phyloP scores from a whole-genome alignment of 495 filamentous ascomycete genomes.

The Penicillium fimorum region DNA sequence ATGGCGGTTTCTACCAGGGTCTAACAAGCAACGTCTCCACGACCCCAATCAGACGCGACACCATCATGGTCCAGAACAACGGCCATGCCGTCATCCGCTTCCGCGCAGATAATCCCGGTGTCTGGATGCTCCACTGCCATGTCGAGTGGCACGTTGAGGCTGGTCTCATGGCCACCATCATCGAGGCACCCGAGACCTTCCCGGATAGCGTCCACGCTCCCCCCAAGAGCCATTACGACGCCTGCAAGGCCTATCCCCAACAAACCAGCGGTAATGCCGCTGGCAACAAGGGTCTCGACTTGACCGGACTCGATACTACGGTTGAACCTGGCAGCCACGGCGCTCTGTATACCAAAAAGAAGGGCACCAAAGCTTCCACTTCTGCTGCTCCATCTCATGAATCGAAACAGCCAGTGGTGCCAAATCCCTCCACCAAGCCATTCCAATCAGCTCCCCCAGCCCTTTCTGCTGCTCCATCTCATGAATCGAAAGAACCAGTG shows the following conservation, averaged over 20 bases:
- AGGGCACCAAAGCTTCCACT: background rate
- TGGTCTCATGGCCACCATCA: slow-evolving; percentile 67
- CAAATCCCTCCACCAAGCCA: background rate
- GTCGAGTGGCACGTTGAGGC: slow-evolving; percentile 77
- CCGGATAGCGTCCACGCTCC: slow-evolving; percentile 17
- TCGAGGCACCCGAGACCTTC: slow-evolving; percentile 52
- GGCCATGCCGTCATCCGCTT: slow-evolving; percentile 65
- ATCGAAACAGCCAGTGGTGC: background rate
- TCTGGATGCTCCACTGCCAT: slow-evolving; percentile 82
- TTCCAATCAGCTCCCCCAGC: no score
- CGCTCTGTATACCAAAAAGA: slow-evolving; percentile 16
- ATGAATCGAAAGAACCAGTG: background rate
- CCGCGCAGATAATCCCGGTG: slow-evolving; percentile 69
- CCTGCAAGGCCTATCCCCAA: slow-evolving; percentile 24
- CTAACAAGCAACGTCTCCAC: slow-evolving; percentile 20
- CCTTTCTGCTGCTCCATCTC: background rate
- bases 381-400: background rate
- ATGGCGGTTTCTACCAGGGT: slow-evolving; percentile 46
- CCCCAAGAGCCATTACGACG: slow-evolving; percentile 24
- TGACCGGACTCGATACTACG: slow-evolving; percentile 19
- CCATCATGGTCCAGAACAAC: slow-evolving; percentile 53
- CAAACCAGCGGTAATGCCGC: slow-evolving; percentile 24
- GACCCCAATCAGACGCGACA: slow-evolving; percentile 50
- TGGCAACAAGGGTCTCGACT: slow-evolving; percentile 23
- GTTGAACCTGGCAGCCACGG: slow-evolving; percentile 15